These are phyloP conservation scores for Plasmodium billcollinsi DNA, from an alignment of 169 alveolate species.

Conservation along the genomic window DNA sequence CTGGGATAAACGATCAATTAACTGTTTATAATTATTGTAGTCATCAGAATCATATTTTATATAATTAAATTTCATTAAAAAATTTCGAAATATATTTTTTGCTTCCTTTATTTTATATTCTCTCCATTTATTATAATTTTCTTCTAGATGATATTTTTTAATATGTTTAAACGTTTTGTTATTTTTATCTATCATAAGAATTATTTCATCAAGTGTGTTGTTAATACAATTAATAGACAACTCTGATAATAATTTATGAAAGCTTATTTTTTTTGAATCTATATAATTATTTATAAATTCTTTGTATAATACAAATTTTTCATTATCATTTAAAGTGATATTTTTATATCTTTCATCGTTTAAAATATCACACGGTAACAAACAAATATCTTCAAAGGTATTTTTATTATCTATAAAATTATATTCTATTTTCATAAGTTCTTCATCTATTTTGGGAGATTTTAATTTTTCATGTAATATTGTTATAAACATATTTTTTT, in stretches of 20 bases:
- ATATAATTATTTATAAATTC: constrained; percentile 41
- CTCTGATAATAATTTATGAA: constrained; percentile 18
- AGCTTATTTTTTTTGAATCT: constrained; percentile 23
- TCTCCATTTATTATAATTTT: constrained; percentile 25
- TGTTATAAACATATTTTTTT: constrained; percentile 23
- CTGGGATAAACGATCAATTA: constrained; percentile 6
- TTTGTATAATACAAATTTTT: constrained; percentile 26
- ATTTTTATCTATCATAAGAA: constrained; percentile 21
- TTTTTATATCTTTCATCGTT: constrained; percentile 39
- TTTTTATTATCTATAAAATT: background rate
- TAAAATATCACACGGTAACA: constrained; percentile 10
- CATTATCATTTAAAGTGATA: constrained; percentile 11
- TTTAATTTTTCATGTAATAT: constrained; percentile 48
- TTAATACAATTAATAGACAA: constrained; percentile 31
- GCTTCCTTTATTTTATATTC: constrained; percentile 41
- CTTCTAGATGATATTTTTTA: constrained; percentile 10
- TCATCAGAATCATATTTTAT: constrained; percentile 42
- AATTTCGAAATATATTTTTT: constrained; percentile 28
- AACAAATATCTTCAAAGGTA: constrained; percentile 18
- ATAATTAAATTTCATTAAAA: constrained; percentile 34
- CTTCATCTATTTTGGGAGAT: constrained; percentile 18
- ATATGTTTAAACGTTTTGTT: constrained; percentile 20
- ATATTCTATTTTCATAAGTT: background rate
- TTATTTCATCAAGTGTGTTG: constrained; percentile 21
- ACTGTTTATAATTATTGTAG: constrained; percentile 1